Conservation (phyloP, 139 green algal genomes). For the Chloropicon primus region DNA sequence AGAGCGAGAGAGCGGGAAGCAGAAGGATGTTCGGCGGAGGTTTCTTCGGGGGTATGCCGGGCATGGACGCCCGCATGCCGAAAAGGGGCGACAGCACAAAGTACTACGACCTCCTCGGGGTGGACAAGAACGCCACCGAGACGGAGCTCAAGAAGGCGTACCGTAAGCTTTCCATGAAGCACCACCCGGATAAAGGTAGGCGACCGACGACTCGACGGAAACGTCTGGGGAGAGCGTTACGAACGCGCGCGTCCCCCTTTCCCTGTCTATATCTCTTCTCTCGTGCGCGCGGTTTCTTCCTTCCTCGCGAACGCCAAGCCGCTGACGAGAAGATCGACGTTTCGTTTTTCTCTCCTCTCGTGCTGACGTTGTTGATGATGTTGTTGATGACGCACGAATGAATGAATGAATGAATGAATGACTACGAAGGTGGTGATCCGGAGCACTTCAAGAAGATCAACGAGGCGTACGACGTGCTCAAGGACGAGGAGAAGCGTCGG, state of each 20-base stretch:
- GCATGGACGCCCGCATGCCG: constrained; percentile 13
- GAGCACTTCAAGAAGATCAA: constrained; percentile 99
- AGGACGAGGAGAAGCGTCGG: constrained; percentile 83
- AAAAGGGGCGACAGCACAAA: constrained; percentile 21
- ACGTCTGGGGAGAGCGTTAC: not conserved
- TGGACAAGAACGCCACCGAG: constrained; percentile 49
- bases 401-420: not conserved
- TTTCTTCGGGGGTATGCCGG: constrained; percentile 20
- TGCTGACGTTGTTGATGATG: not conserved
- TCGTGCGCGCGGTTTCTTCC: not conserved
- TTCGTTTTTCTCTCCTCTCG: not conserved
- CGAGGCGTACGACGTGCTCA: constrained; percentile 91
- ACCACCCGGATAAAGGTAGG: constrained; percentile 40
- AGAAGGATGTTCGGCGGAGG: not conserved
- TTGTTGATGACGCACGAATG: not conserved
- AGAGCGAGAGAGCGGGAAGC: too few relatives aligned
- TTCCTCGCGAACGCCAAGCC: not conserved
- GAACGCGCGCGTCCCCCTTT: not conserved
- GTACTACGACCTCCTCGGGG: constrained; percentile 89
- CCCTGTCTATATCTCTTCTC: constrained; percentile 2
- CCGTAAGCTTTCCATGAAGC: constrained; percentile 67
- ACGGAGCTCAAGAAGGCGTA: constrained; percentile 80
- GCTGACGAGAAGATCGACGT: not conserved
- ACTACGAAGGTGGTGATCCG: constrained; percentile 56
- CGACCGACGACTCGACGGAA: not conserved